A percentile compares a stretch with the other conserved stretches of the same genome.
phyloP scores from a whole-genome alignment of 176 grass and related monocot genomes.

The Elaeis guineensis region DNA sequence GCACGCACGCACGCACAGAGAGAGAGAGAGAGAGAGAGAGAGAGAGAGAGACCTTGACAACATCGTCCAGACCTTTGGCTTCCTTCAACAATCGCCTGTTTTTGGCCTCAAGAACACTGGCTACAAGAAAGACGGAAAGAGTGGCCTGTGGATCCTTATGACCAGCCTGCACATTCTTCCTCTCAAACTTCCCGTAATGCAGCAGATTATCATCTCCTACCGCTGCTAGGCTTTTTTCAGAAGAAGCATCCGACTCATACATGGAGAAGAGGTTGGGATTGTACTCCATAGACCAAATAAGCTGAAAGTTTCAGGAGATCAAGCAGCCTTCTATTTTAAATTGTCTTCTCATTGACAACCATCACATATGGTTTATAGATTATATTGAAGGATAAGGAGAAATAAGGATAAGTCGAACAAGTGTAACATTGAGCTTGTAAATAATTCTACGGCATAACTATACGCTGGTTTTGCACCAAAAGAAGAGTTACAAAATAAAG shows the following conservation, averaged over 20 bases:
- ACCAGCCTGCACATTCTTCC: conserved; percentile 39
- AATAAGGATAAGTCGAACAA: no score
- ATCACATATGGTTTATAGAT: no score
- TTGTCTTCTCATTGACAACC: neutral
- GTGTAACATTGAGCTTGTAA: no score
- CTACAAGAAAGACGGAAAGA: conserved; percentile 79
- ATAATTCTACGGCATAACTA: no score
- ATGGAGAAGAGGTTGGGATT: conserved; percentile 71
- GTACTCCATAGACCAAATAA: conserved; percentile 99
- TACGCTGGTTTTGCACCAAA: neutral
- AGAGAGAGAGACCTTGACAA: conserved; percentile 64
- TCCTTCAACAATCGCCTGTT: conserved; percentile 57
- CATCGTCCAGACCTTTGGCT: conserved; percentile 90
- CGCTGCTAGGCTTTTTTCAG: neutral
- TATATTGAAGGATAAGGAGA: no score
- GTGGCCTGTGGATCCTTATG: conserved; percentile 39
- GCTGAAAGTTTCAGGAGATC: conserved; percentile 52
- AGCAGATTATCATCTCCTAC: conserved; percentile 46
- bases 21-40: neutral
- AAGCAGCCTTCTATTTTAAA: neutral
- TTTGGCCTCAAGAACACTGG: conserved; percentile 75
- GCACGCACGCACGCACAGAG: no score
- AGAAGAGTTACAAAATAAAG: no score
- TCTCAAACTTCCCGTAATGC: conserved; percentile 78
- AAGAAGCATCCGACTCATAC: conserved; percentile 38